Conservation (phyloP, 2,329 filamentous ascomycete species). For the Arthroderma uncinatum region DNA sequence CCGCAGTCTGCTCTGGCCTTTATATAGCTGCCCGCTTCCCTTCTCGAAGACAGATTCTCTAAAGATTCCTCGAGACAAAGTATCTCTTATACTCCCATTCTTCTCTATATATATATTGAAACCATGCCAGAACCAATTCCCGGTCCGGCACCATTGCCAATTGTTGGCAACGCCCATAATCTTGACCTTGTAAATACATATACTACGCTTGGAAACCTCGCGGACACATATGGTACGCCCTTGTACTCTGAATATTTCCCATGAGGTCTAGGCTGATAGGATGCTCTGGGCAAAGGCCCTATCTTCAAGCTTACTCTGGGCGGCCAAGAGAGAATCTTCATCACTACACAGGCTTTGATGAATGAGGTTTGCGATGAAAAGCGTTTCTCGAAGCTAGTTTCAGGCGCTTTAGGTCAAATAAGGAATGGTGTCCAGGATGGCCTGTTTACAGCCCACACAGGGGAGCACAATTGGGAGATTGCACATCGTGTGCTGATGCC, state of each 20-base stretch:
- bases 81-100: background rate
- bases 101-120: background rate
- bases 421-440: constrained; percentile 1
- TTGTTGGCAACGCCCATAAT: background rate
- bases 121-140: constrained; percentile 2
- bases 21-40: background rate
- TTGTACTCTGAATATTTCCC: background rate
- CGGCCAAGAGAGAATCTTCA: background rate
- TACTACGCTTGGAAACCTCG: background rate
- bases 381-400: background rate
- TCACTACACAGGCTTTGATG: background rate
- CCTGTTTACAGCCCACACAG: background rate
- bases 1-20: background rate
- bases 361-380: constrained; percentile 3
- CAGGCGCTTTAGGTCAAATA: background rate
- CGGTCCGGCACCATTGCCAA: background rate
- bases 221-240: background rate
- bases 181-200: constrained; percentile 1
- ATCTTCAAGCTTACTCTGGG: constrained; percentile 2
- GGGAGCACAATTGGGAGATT: constrained; percentile 4
- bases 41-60: background rate
- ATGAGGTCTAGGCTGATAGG: background rate
- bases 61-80: background rate
- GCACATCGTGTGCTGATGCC: constrained; percentile 3
- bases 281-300: background rate